Evolutionary conservation across 768 basidiomycete species (phyloP).

Genomic region (Neoboletus subvelutipes): DNA sequence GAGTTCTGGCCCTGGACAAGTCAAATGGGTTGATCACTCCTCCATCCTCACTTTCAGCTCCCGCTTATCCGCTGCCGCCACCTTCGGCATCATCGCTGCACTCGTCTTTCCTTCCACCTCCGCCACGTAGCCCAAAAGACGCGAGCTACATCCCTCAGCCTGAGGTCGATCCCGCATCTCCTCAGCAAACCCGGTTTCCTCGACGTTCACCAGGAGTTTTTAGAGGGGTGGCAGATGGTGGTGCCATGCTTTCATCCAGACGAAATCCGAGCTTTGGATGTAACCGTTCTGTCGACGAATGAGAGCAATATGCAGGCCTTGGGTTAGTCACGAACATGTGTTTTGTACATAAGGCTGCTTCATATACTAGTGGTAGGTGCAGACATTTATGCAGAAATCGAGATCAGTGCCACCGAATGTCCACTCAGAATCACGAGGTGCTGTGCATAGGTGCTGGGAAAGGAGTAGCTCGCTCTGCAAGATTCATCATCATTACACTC

Average conservation of each 20-base stretch:
- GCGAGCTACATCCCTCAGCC: conserved; percentile 28
- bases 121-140: conserved; percentile 24
- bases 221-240: conserved; percentile 15
- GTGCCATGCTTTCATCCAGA: conserved; percentile 22
- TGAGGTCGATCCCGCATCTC: conserved; percentile 30
- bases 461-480: neutral
- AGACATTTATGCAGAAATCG: neutral
- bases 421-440: neutral
- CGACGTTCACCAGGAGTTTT: conserved; percentile 27
- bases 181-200: conserved; percentile 42
- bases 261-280: conserved; percentile 11
- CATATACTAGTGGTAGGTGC: neutral
- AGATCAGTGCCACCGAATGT: neutral
- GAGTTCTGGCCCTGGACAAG: conserved; percentile 44
- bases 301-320: neutral
- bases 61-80: conserved; percentile 25
- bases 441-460: neutral
- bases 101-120: conserved; percentile 25
- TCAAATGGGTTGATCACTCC: conserved; percentile 74
- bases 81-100: conserved; percentile 28
- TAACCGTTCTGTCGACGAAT: conserved; percentile 14
- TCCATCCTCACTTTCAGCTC: conserved; percentile 34
- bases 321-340: neutral
- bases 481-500: neutral
- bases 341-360: conserved; percentile 2